These are phyloP conservation scores for Diaporthe citriasiana DNA, from an alignment of 2,329 filamentous ascomycete genomes.

Conservation along the genomic window DNA sequence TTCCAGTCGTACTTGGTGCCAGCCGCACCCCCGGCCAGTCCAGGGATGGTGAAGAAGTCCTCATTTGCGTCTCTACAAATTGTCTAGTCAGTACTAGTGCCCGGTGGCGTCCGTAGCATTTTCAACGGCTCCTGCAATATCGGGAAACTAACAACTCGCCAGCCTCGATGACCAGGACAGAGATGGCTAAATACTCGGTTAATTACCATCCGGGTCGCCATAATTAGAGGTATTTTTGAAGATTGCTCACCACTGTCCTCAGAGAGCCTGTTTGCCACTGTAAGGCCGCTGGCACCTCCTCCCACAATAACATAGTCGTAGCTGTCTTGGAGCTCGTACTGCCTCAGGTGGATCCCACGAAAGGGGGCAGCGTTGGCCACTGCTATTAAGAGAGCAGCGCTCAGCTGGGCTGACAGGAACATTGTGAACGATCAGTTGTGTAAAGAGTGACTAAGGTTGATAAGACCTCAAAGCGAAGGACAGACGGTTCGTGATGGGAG, in stretches of 20 bases:
- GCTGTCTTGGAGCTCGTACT: conserved; percentile 18
- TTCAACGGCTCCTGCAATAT: conserved; percentile 28
- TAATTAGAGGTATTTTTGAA: background rate
- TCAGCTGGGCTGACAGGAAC: conserved; percentile 13
- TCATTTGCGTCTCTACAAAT: conserved; percentile 42
- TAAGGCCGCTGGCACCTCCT: conserved; percentile 43
- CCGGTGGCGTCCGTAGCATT: conserved; percentile 33
- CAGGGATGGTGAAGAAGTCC: conserved; percentile 47
- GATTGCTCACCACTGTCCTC: conserved; percentile 44
- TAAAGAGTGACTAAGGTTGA: conserved; percentile 17
- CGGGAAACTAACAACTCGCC: conserved; percentile 37
- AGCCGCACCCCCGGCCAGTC: conserved; percentile 46
- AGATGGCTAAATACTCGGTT: conserved; percentile 43
- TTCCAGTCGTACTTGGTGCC: conserved; percentile 50
- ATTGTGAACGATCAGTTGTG: conserved; percentile 12
- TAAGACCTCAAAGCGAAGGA: conserved; percentile 19
- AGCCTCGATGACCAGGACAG: conserved; percentile 51
- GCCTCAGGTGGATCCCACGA: conserved; percentile 21
- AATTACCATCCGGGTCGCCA: background rate
- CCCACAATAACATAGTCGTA: conserved; percentile 42
- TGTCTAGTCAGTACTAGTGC: conserved; percentile 18
- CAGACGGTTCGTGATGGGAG: background rate
- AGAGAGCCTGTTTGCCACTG: conserved; percentile 48
- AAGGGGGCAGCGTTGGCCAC: conserved; percentile 35
- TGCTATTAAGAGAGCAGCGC: conserved; percentile 14